Percentiles rank a stretch among this genome's conserved stretches.
phyloP scores from a whole-genome alignment of 1,284 basidiomycete species.

The Blastosporella zonata region DNA sequence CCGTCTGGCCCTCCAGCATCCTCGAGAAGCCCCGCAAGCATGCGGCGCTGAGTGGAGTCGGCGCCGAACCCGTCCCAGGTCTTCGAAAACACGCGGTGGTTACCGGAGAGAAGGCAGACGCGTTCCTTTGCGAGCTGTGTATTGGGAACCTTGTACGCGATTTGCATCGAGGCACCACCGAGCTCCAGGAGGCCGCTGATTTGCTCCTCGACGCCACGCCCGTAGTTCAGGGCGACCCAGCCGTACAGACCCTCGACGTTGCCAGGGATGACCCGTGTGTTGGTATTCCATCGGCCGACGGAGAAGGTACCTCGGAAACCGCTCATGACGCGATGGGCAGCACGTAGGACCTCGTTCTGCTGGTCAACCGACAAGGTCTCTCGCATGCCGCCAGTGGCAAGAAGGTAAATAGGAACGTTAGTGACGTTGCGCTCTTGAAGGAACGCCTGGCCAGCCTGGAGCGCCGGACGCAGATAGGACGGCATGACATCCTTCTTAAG shows the following conservation, averaged over 20 bases:
- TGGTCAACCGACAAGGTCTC: not conserved
- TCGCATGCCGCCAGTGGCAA: conserved; percentile 17
- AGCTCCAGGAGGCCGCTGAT: conserved; percentile 10
- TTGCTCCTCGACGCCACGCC: conserved; percentile 2
- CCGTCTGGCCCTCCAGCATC: conserved; percentile 9
- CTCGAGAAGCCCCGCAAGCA: not conserved
- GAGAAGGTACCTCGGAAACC: not conserved
- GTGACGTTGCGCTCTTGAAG: conserved; percentile 2
- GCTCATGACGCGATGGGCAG: conserved; percentile 7
- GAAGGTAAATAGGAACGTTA: conserved; percentile 12
- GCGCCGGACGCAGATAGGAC: conserved; percentile 4
- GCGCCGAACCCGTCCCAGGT: conserved; percentile 14
- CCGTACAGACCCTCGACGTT: conserved; percentile 10
- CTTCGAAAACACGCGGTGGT: conserved; percentile 9
- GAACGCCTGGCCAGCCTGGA: conserved; percentile 1
- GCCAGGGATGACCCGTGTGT: conserved; percentile 9
- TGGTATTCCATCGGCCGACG: conserved; percentile 6
- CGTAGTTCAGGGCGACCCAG: conserved; percentile 13
- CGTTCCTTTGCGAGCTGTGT: not conserved
- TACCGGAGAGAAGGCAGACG: conserved; percentile 8
- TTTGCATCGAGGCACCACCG: conserved; percentile 11
- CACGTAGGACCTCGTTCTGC: conserved; percentile 8
- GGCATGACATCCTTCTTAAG: conserved; percentile 4
- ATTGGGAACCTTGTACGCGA: conserved; percentile 6
- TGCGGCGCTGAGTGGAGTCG: conserved; percentile 2